Evolutionary conservation across 1,284 basidiomycete genomes (phyloP).

Genomic region (Lentinula novae-zelandiae): DNA sequence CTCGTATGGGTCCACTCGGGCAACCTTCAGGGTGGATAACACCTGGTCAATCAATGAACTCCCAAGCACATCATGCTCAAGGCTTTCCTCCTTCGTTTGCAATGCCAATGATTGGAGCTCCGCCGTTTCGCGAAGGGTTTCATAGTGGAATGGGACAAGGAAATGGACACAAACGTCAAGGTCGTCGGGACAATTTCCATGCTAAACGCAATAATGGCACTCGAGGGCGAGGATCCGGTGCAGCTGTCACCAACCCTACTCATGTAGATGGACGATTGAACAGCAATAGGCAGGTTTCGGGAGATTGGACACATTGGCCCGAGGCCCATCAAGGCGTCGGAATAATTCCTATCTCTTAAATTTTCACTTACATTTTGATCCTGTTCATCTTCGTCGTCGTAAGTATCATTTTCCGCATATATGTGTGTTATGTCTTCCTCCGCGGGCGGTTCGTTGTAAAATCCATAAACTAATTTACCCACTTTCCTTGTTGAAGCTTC

Average conservation of each 20-base stretch:
- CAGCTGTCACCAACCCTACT: background rate
- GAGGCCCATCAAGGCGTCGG: conserved; percentile 3
- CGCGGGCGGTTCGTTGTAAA: background rate
- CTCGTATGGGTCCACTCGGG: background rate
- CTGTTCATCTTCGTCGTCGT: background rate
- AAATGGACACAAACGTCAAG: conserved; percentile 8
- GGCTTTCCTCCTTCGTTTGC: background rate
- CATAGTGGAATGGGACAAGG: background rate
- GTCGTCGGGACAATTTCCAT: conserved; percentile 9
- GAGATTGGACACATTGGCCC: conserved; percentile 28
- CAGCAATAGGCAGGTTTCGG: background rate
- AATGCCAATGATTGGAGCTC: conserved; percentile 1
- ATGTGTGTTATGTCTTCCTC: background rate
- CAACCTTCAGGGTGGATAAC: background rate
- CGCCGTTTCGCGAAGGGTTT: conserved; percentile 3
- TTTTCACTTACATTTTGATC: background rate
- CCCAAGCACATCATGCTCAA: background rate
- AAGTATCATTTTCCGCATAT: background rate
- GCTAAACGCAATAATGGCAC: background rate
- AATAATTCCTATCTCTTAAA: conserved; percentile 9
- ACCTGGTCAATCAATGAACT: background rate
- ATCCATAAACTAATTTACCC: background rate
- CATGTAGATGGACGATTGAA: background rate
- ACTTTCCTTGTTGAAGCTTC: background rate
- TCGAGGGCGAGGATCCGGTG: background rate